Percentiles rank a stretch among this genome's conserved stretches.
These are phyloP conservation scores for Aspergillus aculeatinus DNA, from an alignment of 2,329 filamentous ascomycete genomes.

Conservation along the genomic window DNA sequence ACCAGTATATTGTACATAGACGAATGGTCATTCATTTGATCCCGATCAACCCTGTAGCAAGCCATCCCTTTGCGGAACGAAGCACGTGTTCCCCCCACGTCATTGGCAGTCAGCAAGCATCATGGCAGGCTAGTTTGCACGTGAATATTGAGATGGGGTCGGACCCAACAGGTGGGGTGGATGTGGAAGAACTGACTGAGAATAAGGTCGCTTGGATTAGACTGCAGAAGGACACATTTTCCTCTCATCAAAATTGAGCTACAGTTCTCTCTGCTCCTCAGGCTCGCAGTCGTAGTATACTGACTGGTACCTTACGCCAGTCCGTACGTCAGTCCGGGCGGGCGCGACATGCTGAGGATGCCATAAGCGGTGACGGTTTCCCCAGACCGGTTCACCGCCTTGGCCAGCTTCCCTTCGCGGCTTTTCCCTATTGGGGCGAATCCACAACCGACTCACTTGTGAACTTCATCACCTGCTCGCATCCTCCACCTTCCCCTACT, in stretches of 20 bases:
- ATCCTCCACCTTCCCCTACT: not conserved
- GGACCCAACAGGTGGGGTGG: not conserved
- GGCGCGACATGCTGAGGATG: not conserved
- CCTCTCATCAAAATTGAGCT: not conserved
- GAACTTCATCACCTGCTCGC: not conserved
- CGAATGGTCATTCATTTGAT: not conserved
- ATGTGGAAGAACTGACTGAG: too few relatives aligned
- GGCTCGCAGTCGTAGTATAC: too few relatives aligned
- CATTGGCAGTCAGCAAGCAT: constrained; percentile 4
- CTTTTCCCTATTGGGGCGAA: constrained; percentile 16
- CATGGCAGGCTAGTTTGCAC: not conserved
- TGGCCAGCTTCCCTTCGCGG: constrained; percentile 12
- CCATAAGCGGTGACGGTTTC: not conserved
- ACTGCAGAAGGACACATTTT: not conserved
- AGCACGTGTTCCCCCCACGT: constrained; percentile 23
- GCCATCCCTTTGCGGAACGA: constrained; percentile 12
- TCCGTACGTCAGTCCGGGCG: not conserved
- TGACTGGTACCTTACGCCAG: too few relatives aligned
- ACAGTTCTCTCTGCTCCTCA: too few relatives aligned
- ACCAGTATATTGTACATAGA: constrained; percentile 13
- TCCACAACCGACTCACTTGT: constrained; percentile 8
- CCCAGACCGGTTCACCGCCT: constrained; percentile 15
- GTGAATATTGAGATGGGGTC: not conserved
- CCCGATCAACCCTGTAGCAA: not conserved
- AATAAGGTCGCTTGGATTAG: too few relatives aligned